Evolutionary conservation across 495 filamentous ascomycete genomes (phyloP).

Genomic region (Ascobolus immersus): DNA sequence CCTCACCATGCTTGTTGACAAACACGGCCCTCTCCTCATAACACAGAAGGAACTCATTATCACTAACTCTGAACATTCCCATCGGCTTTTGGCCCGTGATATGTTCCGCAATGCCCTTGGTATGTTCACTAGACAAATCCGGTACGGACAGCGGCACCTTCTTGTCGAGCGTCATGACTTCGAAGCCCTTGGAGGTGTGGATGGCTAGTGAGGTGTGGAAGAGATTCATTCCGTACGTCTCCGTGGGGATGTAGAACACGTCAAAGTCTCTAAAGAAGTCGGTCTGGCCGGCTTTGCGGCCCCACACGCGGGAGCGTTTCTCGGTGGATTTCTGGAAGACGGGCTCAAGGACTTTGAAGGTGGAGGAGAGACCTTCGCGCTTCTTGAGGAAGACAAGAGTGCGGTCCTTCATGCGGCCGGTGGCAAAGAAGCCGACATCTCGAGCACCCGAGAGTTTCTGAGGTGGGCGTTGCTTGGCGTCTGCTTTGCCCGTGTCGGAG

Average conservation of each 20-base stretch:
- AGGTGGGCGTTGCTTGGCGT: conserved; percentile 39
- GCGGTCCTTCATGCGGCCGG: conserved; percentile 87
- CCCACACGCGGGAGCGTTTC: conserved; percentile 43
- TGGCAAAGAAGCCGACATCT: conserved; percentile 89
- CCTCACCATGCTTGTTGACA: conserved; percentile 91
- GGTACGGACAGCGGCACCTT: conserved; percentile 80
- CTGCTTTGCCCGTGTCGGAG: conserved; percentile 6
- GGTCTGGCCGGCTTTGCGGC: conserved; percentile 38
- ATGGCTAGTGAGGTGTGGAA: conserved; percentile 86
- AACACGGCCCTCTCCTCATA: conserved; percentile 72
- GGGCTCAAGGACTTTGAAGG: conserved; percentile 89
- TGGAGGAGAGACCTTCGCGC: conserved; percentile 67
- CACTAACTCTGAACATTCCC: conserved; percentile 87
- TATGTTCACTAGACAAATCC: conserved; percentile 48
- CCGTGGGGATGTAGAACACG: conserved; percentile 95
- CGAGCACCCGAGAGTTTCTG: conserved; percentile 69
- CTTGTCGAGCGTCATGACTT: conserved; percentile 88
- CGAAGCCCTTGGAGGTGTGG: conserved; percentile 66
- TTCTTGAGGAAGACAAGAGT: conserved; percentile 91
- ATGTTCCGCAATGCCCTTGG: conserved; percentile 53
- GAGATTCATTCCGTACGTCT: conserved; percentile 82
- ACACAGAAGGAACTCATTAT: conserved; percentile 74
- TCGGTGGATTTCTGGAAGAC: conserved; percentile 69
- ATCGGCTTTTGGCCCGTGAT: conserved; percentile 60
- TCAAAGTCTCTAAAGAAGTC: conserved; percentile 96